These are phyloP conservation scores for Coniochaeta prunicola DNA, from an alignment of 2,329 filamentous ascomycete genomes.

Conservation along the genomic window DNA sequence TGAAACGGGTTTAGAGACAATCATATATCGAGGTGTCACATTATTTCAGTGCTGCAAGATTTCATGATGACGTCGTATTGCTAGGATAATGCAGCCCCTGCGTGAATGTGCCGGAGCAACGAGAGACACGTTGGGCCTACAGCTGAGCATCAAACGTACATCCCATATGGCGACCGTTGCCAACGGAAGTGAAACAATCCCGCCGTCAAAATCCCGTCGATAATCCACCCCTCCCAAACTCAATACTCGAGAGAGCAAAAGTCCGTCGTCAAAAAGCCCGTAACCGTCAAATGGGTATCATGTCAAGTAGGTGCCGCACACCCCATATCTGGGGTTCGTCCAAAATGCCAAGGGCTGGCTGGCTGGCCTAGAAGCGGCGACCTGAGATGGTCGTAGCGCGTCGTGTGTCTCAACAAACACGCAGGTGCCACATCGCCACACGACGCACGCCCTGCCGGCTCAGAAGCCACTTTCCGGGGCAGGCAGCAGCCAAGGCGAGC, in stretches of 20 bases:
- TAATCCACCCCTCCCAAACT: not conserved
- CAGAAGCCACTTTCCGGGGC: not conserved
- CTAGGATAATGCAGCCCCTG: not conserved
- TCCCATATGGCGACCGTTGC: not conserved
- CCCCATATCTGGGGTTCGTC: not conserved
- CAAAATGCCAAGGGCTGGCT: not conserved
- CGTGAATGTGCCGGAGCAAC: not conserved
- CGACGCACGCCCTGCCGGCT: not conserved
- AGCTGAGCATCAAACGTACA: not conserved
- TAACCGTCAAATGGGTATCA: slow-evolving; percentile 3
- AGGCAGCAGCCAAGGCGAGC: not conserved
- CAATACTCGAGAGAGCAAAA: not conserved
- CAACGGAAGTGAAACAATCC: not conserved
- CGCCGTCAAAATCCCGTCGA: not conserved
- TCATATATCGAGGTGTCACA: not conserved
- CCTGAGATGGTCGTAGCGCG: not conserved
- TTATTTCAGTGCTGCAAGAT: not conserved
- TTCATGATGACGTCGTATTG: slow-evolving; percentile 1
- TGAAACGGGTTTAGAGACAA: not conserved
- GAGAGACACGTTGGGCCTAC: not conserved
- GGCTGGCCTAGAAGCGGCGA: slow-evolving; percentile 1
- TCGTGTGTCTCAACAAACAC: not conserved
- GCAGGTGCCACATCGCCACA: not conserved
- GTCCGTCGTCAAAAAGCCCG: not conserved
- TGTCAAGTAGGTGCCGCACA: slow-evolving; percentile 1